A percentile compares a stretch with the other conserved stretches of the same genome.
These are phyloP conservation scores for Sapria himalayana DNA, from an alignment of 345 rosid species.

Conservation along the genomic window DNA sequence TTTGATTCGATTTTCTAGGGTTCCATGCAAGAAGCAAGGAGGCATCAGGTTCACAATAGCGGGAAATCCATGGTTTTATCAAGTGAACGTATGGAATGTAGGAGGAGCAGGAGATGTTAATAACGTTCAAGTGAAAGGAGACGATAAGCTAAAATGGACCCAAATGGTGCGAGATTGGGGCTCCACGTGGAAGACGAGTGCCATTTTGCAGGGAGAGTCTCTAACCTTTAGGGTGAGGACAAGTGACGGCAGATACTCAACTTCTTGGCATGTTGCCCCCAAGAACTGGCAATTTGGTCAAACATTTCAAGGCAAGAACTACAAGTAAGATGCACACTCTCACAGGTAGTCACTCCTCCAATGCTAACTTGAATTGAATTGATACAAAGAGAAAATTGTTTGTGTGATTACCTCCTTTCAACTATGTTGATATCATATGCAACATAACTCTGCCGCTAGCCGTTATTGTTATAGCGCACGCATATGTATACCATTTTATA, in stretches of 20 bases:
- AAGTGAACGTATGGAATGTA: conserved; percentile 35
- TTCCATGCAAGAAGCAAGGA: conserved; percentile 50
- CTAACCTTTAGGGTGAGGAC: conserved; percentile 23
- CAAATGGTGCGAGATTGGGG: conserved; percentile 29
- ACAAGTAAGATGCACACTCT: conserved; percentile 15
- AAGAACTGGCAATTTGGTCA: conserved; percentile 27
- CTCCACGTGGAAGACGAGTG: conserved; percentile 22
- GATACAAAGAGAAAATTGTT: no score
- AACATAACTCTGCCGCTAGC: no score
- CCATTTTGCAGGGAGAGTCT: conserved; percentile 18
- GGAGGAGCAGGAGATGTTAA: conserved; percentile 53
- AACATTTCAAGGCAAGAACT: conserved; percentile 28
- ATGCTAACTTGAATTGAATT: no score
- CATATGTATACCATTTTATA: no score
- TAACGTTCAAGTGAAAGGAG: conserved; percentile 35
- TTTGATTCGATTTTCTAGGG: conserved; percentile 18
- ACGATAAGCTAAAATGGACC: conserved; percentile 20
- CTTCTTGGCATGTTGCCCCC: conserved; percentile 24
- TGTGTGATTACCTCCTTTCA: no score
- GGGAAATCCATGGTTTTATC: conserved; percentile 50
- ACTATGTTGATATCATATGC: no score
- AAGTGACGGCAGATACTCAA: conserved; percentile 20
- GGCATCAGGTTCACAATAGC: conserved; percentile 46
- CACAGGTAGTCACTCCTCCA: no score
- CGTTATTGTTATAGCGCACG: no score